Conservation (phyloP, 345 rosid genomes). For the Carallia brachiata region DNA sequence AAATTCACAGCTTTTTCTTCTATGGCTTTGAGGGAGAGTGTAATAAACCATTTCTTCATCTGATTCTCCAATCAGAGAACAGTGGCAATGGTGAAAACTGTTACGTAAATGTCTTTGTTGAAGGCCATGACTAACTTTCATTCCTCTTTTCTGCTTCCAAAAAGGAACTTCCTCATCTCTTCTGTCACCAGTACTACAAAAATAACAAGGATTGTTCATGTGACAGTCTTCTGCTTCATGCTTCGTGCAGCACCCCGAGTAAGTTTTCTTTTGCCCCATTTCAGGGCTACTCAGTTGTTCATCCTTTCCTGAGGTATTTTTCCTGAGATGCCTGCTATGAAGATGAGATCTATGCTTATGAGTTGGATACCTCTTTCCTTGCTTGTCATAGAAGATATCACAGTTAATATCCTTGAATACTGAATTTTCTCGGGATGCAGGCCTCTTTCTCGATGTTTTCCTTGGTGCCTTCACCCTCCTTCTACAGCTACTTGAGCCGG, state of each 20-base stretch:
- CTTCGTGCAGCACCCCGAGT: background rate
- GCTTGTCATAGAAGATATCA: conserved; percentile 35
- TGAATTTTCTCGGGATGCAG: conserved; percentile 30
- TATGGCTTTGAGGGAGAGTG: conserved; percentile 1
- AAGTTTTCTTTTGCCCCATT: conserved; percentile 11
- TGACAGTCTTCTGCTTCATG: conserved; percentile 21
- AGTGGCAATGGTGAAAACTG: background rate
- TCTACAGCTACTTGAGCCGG: conserved; percentile 19
- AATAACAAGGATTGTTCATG: conserved; percentile 31
- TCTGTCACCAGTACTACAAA: conserved; percentile 10
- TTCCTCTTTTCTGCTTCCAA: conserved; percentile 2
- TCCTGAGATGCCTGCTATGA: conserved; percentile 21
- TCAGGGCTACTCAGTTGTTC: conserved; percentile 7
- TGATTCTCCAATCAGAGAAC: conserved; percentile 6
- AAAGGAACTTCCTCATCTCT: conserved; percentile 1
- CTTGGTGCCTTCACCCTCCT: conserved; percentile 14
- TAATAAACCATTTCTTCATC: conserved; percentile 18
- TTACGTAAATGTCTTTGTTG: background rate
- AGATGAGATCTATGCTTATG: conserved; percentile 24
- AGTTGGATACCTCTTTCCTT: conserved; percentile 16
- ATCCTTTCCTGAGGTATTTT: conserved; percentile 1
- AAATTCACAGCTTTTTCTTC: conserved; percentile 31
- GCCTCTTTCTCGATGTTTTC: conserved; percentile 39
- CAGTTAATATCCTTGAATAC: conserved; percentile 31
- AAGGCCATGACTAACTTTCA: background rate